Conservation (phyloP, 169 alveolate species). For the Cardiosporidium cionae region DNA sequence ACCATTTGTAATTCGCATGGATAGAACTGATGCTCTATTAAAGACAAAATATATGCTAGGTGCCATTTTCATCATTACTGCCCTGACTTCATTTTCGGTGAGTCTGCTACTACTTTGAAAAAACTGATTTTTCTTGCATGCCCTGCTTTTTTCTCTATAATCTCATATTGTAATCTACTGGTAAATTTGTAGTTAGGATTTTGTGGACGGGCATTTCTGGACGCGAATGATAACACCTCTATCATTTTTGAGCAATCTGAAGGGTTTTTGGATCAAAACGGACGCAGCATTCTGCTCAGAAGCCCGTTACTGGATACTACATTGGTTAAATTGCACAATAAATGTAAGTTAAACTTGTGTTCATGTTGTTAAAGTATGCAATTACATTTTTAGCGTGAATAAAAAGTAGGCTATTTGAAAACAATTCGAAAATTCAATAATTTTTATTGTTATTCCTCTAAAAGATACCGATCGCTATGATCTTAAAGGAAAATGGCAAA, state of each 20-base stretch:
- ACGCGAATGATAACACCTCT: conserved; percentile 44
- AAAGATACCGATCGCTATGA: conserved; percentile 29
- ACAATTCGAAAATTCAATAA: too few relatives aligned
- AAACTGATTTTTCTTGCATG: too few relatives aligned
- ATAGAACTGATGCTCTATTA: conserved; percentile 44
- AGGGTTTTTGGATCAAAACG: conserved; percentile 45
- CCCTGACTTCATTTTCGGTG: conserved; percentile 27
- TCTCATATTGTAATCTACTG: too few relatives aligned
- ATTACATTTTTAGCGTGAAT: too few relatives aligned
- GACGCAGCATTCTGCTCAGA: conserved; percentile 42
- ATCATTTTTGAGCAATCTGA: conserved; percentile 45
- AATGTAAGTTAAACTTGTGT: not conserved
- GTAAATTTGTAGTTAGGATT: conserved; percentile 24
- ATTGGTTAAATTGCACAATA: not conserved
- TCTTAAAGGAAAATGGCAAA: conserved; percentile 45
- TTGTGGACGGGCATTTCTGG: conserved; percentile 33
- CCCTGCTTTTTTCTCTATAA: too few relatives aligned
- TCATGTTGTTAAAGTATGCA: not conserved
- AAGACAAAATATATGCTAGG: conserved; percentile 43
- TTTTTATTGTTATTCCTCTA: not conserved
- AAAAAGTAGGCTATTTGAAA: too few relatives aligned
- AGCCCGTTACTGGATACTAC: conserved; percentile 37
- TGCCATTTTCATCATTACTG: conserved; percentile 38
- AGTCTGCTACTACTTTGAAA: conserved; percentile 18
- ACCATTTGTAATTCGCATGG: conserved; percentile 38